Evolutionary conservation across 371 early-diverging fungal genomes (phyloP), one percentile per base, ranked within the genome.

Genomic region (Syncephalastrum racemosum): DNA sequence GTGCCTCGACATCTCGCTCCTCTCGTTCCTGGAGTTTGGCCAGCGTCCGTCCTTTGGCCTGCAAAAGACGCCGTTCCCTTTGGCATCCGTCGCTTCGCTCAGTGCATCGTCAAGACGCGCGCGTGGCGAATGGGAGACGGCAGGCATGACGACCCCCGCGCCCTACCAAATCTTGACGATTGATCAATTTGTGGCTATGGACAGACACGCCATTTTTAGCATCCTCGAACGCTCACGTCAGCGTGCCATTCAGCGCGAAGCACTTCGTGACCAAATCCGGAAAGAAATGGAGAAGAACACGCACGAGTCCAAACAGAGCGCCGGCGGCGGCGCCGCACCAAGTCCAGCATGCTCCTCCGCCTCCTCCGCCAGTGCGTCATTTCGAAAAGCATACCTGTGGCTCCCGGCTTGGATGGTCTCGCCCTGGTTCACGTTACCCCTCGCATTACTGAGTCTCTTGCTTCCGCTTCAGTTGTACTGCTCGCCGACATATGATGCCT

Each of bases 111-210:
- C 23, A 8, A 56, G 27, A 7, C 27, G 27, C 7, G 27, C 27
- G 27, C 27, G 3, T 27, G 27, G 27, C 54, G 68, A 68, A 39
- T 72, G 73, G 60, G 68, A 64, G 8, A 52, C 59, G 13, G 61
- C 63, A 3, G 69, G 71, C 46, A 25, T 62, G 16, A 59, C 60
- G 25, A 45, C 58, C 2, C 62, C 67, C 20, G 71, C 70, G 2
- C 67, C 71, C 4, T 78, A 72, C 58, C 71, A 78, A 39, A 70
- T 78, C 13, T 36, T 78, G 15, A 60, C 72, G 0, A 57, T 74
- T 2, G 65, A 71, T 10, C 78, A 78, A 25, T 70, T 78, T 41
- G 57, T 61, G 43, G 62, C 54, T 1, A 64, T 78, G 25, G 63
- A 74, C 27, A 67, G 63, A 25, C 62, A 50, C 4, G 62, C 64